Base-by-base conservation (phyloP, 2,329 filamentous ascomycete genomes). In the Aphanocladium album region DNA sequence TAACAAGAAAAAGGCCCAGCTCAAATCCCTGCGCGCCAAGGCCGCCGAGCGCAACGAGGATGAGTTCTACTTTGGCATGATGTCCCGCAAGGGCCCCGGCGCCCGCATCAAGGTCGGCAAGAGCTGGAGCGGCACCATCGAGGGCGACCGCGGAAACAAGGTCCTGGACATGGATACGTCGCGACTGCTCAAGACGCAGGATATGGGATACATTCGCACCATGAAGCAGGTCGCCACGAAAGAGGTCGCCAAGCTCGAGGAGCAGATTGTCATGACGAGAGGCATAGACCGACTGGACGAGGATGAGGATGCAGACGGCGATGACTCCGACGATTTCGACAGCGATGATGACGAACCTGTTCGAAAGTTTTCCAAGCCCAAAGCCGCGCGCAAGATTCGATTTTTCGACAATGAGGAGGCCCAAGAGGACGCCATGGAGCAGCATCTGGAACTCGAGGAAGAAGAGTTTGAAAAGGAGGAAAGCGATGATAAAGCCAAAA, bases 41-140 rank as follows among this genome's bases (percentile, higher is more conserved):
- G 86, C 84, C 5, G 73, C 84, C 61, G 82, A 87, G 43, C 83
- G 85, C 66, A 89, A 89, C 72, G 86, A 88, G 57, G 87, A 89
- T 82, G 87, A 89, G 69, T 89, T 89, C 74, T 88, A 88, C 76
- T 88, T 84, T 69, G 85, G 84, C 64, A 89, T 89, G 87, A 76
- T 88, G 68, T 83, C 82, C 65, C 83, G 83, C 63, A 78, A 79
- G 60, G 84, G 84, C 11, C 81, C 84, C 5, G 79, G 81, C 6
- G 78, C 79, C 7, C 72, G 73, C 19, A 68, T 83, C 43, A 76
- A 79, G 65, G 76, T 71, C 65, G 84, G 77, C 60, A 82, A 78
- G 68, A 73, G 71, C 47, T 84, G 81, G 75, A 79, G 74, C 2
- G 85, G 85, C 37, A 83, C 78, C 0, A 79, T 86, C 0, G 75